A percentile compares a stretch with the other conserved stretches of the same genome.
These are phyloP conservation scores for Setaria italica DNA, from an alignment of 202 grass and related monocot genomes.

Conservation along the genomic window DNA sequence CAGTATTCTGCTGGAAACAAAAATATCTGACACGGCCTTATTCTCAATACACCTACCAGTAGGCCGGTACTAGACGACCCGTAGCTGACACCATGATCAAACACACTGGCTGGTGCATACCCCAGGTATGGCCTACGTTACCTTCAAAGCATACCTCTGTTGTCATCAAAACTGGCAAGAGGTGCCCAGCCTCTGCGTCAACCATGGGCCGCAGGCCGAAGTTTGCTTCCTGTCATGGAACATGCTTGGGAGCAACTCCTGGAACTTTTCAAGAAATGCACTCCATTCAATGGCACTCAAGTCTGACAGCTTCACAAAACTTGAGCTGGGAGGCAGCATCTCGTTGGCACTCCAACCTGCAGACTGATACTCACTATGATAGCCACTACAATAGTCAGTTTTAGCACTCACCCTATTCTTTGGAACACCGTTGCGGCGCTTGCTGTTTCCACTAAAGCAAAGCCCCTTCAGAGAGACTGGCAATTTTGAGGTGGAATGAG, in stretches of 20 bases:
- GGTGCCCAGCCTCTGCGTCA: constrained; percentile 62
- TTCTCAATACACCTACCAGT: constrained; percentile 15
- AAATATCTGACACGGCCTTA: constrained; percentile 9
- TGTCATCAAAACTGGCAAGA: constrained; percentile 79
- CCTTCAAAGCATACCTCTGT: background rate
- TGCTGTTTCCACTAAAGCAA: constrained; percentile 39
- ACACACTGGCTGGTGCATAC: constrained; percentile 12
- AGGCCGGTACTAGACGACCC: background rate
- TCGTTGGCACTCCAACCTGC: constrained; percentile 61
- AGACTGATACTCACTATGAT: constrained; percentile 37
- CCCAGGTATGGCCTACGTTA: constrained; percentile 10
- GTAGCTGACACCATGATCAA: background rate
- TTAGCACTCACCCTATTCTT: constrained; percentile 48
- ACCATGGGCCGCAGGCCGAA: constrained; percentile 37
- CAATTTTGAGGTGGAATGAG: constrained; percentile 50
- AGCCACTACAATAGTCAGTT: constrained; percentile 43
- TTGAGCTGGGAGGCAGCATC: constrained; percentile 50
- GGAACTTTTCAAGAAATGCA: constrained; percentile 67
- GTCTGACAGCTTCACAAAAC: constrained; percentile 67
- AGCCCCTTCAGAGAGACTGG: constrained; percentile 51
- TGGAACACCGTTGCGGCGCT: constrained; percentile 2
- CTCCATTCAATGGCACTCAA: constrained; percentile 58
- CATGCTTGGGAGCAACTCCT: constrained; percentile 50
- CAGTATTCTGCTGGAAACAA: constrained; percentile 5
- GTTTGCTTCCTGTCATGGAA: constrained; percentile 54